Base-by-base conservation (phyloP, 2,329 filamentous ascomycete species). In the Cryphonectria japonica region DNA sequence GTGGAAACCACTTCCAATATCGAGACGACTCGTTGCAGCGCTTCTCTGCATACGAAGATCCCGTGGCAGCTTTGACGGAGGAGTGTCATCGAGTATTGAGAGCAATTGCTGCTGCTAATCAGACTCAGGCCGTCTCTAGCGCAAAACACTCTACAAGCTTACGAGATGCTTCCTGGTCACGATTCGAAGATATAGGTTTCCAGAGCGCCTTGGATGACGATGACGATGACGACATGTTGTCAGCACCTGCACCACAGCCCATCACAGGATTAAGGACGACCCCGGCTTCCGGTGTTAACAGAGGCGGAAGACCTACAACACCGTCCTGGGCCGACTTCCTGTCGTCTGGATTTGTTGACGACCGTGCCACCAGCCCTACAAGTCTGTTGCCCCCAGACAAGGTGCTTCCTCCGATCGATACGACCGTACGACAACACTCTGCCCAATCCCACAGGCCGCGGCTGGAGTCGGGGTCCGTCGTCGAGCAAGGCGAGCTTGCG, bases 321-420 rank as follows among this genome's bases (percentile, higher is more conserved):
- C 96, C 96, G 0, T 98, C 96, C 0, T 99, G 96, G 96, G 96
- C 96, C 3, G 96, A 99, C 79, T 99, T 99, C 79, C 86, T 99
- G 71, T 97, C 94, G 0, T 94, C 94, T 59, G 96, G 96, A 1
- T 99, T 99, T 77, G 86, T 92, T 32, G 94, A 98, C 75, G 90
- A 91, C 72, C 87, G 86, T n/a, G 83, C 87, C n/a, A 86, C 86
- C 74, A 84, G 86, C 39, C 86, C 87, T 14, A 84, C 89, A 0
- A 92, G 92, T 66, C 82, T 97, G 64, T 85, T 98, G n/a, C 95
- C 95, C 0, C 94, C 94, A 0, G 95, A 98, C 79, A 96, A 98
- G 83, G 86, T 94, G 26, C 86, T 99, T 13, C 96, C 96, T 5
- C 95, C 94, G 0, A 92, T 99, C 75, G 89, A 92, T 66, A 88